Evolutionary conservation across 2,329 filamentous ascomycete species (phyloP).

Genomic region (Exophiala mesophila): DNA sequence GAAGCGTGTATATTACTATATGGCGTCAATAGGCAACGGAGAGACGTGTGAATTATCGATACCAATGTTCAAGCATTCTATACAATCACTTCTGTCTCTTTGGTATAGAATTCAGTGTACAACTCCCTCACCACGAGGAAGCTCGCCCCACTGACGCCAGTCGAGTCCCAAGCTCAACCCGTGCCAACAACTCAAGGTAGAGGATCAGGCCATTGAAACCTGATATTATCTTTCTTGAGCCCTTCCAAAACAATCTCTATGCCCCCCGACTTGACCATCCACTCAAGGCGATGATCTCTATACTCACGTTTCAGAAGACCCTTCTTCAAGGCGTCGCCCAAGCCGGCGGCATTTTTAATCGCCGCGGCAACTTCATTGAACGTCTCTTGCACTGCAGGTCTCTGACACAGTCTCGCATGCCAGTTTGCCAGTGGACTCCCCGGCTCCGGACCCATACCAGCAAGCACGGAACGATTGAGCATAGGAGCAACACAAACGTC

Average conservation of each 20-base stretch:
- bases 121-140: no score
- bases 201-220: constrained; percentile 16
- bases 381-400: constrained; percentile 10
- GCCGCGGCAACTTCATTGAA: constrained; percentile 11
- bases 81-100: no score
- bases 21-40: no score
- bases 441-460: constrained; percentile 5
- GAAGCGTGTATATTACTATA: no score
- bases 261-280: constrained; percentile 19
- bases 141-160: no score
- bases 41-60: no score
- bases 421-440: constrained; percentile 6
- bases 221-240: constrained; percentile 14
- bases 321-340: constrained; percentile 1
- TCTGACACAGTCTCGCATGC: constrained; percentile 8
- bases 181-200: not conserved
- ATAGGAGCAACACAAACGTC: constrained; percentile 12
- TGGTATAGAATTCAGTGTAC: no score
- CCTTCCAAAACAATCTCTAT: constrained; percentile 16
- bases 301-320: constrained; percentile 15
- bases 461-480: constrained; percentile 8
- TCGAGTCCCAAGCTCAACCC: no score
- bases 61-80: no score
- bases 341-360: constrained; percentile 3
- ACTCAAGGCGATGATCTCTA: constrained; percentile 20